phyloP scores from a whole-genome alignment of 1,284 basidiomycete genomes.

The Heterobasidion parviporum region DNA sequence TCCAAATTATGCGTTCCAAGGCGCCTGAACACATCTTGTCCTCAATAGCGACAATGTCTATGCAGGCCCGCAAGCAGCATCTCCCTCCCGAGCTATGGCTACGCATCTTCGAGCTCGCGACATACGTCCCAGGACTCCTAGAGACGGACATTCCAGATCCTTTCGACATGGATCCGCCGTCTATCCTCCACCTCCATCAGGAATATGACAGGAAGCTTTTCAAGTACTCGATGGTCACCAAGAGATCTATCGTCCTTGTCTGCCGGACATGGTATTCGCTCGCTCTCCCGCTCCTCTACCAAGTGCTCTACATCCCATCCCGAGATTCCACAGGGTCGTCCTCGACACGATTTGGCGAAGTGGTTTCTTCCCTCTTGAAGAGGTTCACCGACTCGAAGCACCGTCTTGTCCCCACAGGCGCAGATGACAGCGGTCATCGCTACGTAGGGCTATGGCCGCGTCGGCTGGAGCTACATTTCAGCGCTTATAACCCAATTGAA shows the following conservation, averaged over 20 bases:
- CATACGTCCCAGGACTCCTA: constrained; percentile 19
- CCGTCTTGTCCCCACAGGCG: too few relatives aligned
- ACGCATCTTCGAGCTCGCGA: constrained; percentile 22
- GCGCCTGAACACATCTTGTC: too few relatives aligned
- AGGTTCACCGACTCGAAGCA: too few relatives aligned
- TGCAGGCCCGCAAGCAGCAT: background rate
- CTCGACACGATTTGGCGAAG: background rate
- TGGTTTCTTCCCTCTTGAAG: background rate
- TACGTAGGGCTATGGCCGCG: too few relatives aligned
- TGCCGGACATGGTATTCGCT: background rate
- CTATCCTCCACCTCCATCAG: background rate
- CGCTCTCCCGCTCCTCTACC: background rate
- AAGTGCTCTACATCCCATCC: background rate
- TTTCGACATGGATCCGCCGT: constrained; percentile 9
- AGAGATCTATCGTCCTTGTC: background rate
- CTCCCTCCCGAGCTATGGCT: constrained; percentile 31
- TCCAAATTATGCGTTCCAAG: too few relatives aligned
- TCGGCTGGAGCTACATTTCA: too few relatives aligned
- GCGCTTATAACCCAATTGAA: background rate
- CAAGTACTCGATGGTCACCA: background rate
- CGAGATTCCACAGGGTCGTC: background rate
- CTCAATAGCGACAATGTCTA: too few relatives aligned
- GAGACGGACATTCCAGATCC: constrained; percentile 18
- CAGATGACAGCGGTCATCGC: too few relatives aligned
- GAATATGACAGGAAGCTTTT: background rate